Evolutionary conservation across 2,329 filamentous ascomycete genomes (phyloP).

Genomic region (Talaromyces sp.): DNA sequence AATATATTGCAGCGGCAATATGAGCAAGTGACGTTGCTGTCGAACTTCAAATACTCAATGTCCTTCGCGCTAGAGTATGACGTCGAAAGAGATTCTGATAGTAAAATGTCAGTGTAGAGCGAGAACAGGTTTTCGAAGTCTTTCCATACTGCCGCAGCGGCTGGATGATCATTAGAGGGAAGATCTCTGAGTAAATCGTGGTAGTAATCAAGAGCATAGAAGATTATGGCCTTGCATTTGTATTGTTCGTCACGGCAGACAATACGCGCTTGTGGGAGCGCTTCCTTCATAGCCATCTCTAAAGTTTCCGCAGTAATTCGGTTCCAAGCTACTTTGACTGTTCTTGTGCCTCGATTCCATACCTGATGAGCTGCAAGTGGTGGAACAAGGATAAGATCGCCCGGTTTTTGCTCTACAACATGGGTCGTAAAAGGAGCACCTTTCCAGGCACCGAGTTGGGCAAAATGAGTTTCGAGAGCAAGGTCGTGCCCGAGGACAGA

Average conservation of each 20-base stretch:
- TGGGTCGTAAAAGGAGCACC: conserved; percentile 92
- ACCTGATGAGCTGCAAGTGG: conserved; percentile 95
- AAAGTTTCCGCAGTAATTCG: conserved; percentile 90
- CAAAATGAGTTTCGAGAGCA: conserved; percentile 95
- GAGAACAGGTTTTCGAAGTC: conserved; percentile 82
- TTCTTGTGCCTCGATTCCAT: conserved; percentile 94
- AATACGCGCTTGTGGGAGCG: conserved; percentile 81
- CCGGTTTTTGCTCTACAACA: conserved; percentile 84
- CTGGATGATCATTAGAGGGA: conserved; percentile 52
- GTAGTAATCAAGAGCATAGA: conserved; percentile 84
- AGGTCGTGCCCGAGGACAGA: conserved; percentile 94
- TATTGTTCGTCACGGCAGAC: conserved; percentile 98
- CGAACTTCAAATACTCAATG: conserved; percentile 76
- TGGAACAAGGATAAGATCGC: conserved; percentile 92
- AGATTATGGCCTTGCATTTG: conserved; percentile 96
- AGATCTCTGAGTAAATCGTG: conserved; percentile 58
- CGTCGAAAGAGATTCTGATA: conserved; percentile 83
- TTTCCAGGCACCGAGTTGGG: conserved; percentile 93
- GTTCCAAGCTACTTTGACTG: conserved; percentile 98
- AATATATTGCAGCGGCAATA: conserved; percentile 97
- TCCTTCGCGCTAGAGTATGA: conserved; percentile 61
- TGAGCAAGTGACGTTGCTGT: conserved; percentile 91
- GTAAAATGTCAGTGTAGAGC: conserved; percentile 75
- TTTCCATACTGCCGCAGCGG: conserved; percentile 70
- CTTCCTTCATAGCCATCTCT: conserved; percentile 81